Percentiles rank a stretch among this genome's conserved stretches.
Conservation (phyloP, 768 basidiomycete species). For the Podaxis carcinomalis region DNA sequence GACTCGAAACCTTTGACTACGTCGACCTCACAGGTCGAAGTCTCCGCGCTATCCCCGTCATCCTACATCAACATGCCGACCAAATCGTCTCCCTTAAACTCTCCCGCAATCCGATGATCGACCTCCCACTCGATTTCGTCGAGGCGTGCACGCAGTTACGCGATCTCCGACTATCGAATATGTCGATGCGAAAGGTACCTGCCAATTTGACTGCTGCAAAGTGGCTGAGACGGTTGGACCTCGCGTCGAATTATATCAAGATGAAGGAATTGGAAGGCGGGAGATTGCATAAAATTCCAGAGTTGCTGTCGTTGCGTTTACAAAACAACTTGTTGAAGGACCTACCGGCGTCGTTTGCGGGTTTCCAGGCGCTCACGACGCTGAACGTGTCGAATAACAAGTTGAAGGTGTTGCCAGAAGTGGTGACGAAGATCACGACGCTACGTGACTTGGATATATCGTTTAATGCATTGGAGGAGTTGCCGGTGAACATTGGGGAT, state of each 20-base stretch:
- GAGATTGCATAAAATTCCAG: constrained; percentile 69
- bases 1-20: constrained; percentile 65
- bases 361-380: constrained; percentile 62
- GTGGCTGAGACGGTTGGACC: constrained; percentile 75
- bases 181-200: constrained; percentile 94
- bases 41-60: constrained; percentile 84
- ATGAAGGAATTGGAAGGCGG: constrained; percentile 87
- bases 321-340: constrained; percentile 91
- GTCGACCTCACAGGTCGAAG: constrained; percentile 81
- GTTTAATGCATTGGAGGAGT: constrained; percentile 82
- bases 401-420: constrained; percentile 69
- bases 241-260: constrained; percentile 87
- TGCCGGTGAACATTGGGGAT: constrained; percentile 77
- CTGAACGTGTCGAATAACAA: constrained; percentile 98
- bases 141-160: constrained; percentile 80
- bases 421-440: constrained; percentile 67
- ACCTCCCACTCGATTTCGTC: constrained; percentile 95
- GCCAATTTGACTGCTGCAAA: constrained; percentile 72
- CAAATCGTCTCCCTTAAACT: constrained; percentile 82
- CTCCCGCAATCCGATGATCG: constrained; percentile 92
- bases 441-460: constrained; percentile 89
- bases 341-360: constrained; percentile 82
- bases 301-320: constrained; percentile 62
- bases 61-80: constrained; percentile 79
- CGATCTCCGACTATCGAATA: constrained; percentile 82